Conservation (phyloP, 2,329 filamentous ascomycete genomes). For the Alternaria ventricosa region DNA sequence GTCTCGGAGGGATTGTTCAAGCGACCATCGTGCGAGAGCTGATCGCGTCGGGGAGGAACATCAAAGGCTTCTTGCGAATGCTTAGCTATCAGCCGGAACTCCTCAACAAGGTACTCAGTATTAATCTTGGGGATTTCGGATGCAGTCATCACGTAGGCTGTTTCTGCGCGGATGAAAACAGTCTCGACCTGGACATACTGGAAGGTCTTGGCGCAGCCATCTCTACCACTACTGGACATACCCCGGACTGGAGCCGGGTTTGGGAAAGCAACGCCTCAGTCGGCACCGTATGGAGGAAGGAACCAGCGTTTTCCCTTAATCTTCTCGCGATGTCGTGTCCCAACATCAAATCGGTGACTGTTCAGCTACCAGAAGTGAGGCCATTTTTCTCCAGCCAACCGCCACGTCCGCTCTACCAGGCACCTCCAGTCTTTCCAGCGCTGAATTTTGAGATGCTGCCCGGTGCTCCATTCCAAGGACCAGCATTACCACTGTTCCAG, state of each 20-base stretch:
- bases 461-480: conserved; percentile 13
- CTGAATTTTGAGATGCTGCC: conserved; percentile 5
- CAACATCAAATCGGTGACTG: conserved; percentile 17
- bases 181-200: not conserved
- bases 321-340: conserved; percentile 15
- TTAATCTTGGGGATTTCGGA: conserved; percentile 22
- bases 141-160: not conserved
- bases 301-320: conserved; percentile 16
- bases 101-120: conserved; percentile 10
- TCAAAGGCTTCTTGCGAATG: conserved; percentile 15
- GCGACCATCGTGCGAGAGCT: conserved; percentile 19
- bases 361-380: conserved; percentile 15
- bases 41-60: conserved; percentile 11
- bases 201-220: conserved; percentile 5
- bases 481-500: conserved; percentile 4
- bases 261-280: not conserved
- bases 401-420: not conserved
- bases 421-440: not conserved
- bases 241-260: conserved; percentile 1
- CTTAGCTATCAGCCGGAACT: conserved; percentile 14
- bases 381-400: not conserved
- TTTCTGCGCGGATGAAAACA: not conserved
- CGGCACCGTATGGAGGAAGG: conserved; percentile 5
- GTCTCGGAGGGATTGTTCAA: conserved; percentile 16
- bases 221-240: not conserved